phyloP scores from a whole-genome alignment of 257 asterid genomes.

The Cinchona pubescens region DNA sequence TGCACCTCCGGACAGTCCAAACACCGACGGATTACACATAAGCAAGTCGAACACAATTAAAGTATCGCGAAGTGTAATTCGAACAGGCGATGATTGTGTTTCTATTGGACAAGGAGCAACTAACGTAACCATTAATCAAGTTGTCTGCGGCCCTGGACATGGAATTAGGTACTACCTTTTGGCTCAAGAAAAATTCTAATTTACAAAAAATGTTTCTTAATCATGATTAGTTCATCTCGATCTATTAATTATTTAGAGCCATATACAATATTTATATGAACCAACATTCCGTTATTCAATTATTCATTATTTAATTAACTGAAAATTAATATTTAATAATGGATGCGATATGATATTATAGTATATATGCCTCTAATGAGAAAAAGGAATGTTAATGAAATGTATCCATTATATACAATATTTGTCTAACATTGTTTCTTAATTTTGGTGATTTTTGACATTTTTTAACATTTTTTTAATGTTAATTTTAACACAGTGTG shows the following conservation, averaged over 20 bases:
- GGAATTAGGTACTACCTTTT: conserved; percentile 49
- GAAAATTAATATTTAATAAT: too few relatives aligned
- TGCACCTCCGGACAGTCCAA: conserved; percentile 46
- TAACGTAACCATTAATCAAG: conserved; percentile 43
- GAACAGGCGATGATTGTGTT: conserved; percentile 63
- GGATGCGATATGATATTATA: too few relatives aligned
- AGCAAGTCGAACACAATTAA: conserved; percentile 43
- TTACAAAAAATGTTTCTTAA: not conserved
- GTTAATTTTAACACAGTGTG: conserved; percentile 33
- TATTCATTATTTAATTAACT: too few relatives aligned
- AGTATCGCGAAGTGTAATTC: conserved; percentile 35
- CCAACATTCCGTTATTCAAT: too few relatives aligned
- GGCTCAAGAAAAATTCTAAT: not conserved
- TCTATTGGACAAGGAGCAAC: conserved; percentile 59
- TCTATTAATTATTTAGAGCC: too few relatives aligned
- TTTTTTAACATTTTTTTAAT: not conserved
- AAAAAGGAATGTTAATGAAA: too few relatives aligned
- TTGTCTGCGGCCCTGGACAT: conserved; percentile 69
- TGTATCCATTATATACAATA: too few relatives aligned
- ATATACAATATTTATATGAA: too few relatives aligned
- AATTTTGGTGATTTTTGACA: not conserved
- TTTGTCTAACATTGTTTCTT: not conserved
- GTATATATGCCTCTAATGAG: not conserved
- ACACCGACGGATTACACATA: conserved; percentile 65
- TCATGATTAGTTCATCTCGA: not conserved